These are phyloP conservation scores for Pontederia paniculata DNA, from an alignment of 176 grass and related monocot species.

Conservation along the genomic window DNA sequence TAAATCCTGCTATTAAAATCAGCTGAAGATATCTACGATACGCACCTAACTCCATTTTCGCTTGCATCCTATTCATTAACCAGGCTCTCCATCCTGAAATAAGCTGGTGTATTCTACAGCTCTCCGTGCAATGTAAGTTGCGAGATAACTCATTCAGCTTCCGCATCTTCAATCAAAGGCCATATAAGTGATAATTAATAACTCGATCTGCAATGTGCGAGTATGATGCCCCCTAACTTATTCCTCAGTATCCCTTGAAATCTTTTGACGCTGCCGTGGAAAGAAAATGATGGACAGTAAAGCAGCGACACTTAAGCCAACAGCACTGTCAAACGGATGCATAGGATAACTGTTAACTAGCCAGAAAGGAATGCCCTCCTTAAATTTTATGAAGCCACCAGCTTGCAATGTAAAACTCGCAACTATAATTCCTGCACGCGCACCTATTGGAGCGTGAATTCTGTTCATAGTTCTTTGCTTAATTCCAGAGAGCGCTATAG, in stretches of 20 bases:
- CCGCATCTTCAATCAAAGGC: too few species aligned
- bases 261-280: slow-evolving; percentile 41
- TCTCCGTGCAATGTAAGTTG: too few species aligned
- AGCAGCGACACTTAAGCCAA: slow-evolving; percentile 50
- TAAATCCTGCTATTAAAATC: too few species aligned
- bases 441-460: slow-evolving; percentile 69
- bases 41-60: too few species aligned
- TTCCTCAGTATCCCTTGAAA: background rate
- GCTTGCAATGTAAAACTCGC: slow-evolving; percentile 61
- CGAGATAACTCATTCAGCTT: too few species aligned
- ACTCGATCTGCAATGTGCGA: too few species aligned
- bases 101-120: too few species aligned
- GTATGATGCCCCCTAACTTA: background rate
- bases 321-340: slow-evolving; percentile 73
- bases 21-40: too few species aligned
- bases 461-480: slow-evolving; percentile 61
- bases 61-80: too few species aligned
- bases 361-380: slow-evolving; percentile 52
- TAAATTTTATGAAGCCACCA: slow-evolving; percentile 44
- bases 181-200: too few species aligned
- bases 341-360: slow-evolving; percentile 42
- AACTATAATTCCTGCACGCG: slow-evolving; percentile 76
- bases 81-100: too few species aligned
- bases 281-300: slow-evolving; percentile 72
- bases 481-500: slow-evolving; percentile 69